Conservation (phyloP, 305 asterid genomes). For the Fraxinus dipetala region DNA sequence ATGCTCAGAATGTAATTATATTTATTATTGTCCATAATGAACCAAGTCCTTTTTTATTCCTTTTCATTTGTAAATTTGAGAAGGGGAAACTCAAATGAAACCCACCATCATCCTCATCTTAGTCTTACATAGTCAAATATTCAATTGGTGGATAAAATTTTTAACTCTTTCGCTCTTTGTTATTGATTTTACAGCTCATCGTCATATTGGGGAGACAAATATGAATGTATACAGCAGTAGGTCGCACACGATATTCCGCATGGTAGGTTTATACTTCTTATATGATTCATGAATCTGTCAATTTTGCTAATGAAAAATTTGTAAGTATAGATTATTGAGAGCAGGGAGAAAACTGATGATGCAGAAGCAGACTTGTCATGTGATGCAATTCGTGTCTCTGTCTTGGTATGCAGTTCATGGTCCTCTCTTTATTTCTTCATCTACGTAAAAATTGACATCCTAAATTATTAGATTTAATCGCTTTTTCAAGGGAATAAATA, state of each 20-base stretch:
- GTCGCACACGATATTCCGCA: slow-evolving; percentile 93
- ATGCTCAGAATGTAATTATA: slow-evolving; percentile 1
- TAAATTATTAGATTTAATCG: not conserved
- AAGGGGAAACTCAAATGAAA: slow-evolving; percentile 12
- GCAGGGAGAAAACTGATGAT: slow-evolving; percentile 76
- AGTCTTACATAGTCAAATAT: slow-evolving; percentile 4
- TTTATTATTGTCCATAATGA: not conserved
- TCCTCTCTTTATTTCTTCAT: slow-evolving; percentile 16
- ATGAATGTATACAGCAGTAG: slow-evolving; percentile 93
- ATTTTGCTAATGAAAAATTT: slow-evolving; percentile 28
- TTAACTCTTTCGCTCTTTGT: slow-evolving; percentile 12
- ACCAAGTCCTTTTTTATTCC: slow-evolving; percentile 2
- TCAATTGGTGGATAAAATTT: not conserved
- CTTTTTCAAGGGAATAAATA: not conserved
- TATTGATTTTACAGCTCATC: slow-evolving; percentile 63
- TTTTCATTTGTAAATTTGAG: not conserved
- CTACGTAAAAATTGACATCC: not conserved
- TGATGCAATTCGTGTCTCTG: slow-evolving; percentile 98
- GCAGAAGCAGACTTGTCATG: slow-evolving; percentile 55
- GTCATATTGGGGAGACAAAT: slow-evolving; percentile 96
- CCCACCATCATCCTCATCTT: slow-evolving; percentile 7
- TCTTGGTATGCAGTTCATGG: slow-evolving; percentile 57
- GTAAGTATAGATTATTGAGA: slow-evolving; percentile 69
- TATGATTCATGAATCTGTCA: not conserved
- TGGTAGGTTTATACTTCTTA: slow-evolving; percentile 47